phyloP scores from a whole-genome alignment of 2,329 filamentous ascomycete species.

The Penicillium occitanis region DNA sequence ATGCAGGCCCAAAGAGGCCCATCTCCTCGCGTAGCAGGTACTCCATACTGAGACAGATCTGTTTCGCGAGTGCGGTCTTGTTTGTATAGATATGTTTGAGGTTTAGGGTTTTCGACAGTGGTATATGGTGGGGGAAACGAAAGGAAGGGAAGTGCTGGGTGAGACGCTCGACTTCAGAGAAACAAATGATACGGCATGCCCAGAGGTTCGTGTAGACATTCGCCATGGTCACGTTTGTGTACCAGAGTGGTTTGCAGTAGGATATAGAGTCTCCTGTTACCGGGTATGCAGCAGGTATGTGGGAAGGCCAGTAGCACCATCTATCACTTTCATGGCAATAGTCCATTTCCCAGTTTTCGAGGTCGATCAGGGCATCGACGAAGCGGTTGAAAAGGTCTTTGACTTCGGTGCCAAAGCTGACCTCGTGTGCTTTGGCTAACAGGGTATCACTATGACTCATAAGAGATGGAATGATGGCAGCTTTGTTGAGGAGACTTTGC shows the following conservation, averaged over 20 bases:
- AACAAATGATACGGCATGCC: conserved; percentile 41
- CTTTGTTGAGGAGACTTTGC: conserved; percentile 36
- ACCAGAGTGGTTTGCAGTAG: conserved; percentile 29
- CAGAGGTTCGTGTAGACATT: conserved; percentile 43
- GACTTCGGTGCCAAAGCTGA: neutral
- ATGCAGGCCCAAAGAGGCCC: conserved; percentile 42
- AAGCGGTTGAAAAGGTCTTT: neutral
- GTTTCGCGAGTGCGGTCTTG: conserved; percentile 24
- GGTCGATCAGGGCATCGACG: neutral
- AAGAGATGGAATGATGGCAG: conserved; percentile 31
- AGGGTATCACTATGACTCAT: conserved; percentile 27
- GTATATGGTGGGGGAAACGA: neutral
- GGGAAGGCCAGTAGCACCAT: neutral
- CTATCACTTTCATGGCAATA: neutral
- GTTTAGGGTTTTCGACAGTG: neutral
- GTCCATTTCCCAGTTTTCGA: neutral
- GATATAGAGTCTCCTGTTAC: neutral
- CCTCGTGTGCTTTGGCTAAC: neutral
- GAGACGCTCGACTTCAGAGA: conserved; percentile 30
- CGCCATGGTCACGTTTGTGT: conserved; percentile 38
- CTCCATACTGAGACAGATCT: conserved; percentile 38
- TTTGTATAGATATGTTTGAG: neutral
- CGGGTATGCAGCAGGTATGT: neutral
- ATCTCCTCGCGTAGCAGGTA: conserved; percentile 43
- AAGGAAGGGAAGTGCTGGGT: neutral